A percentile compares a stretch with the other conserved stretches of the same genome.
phyloP scores from a whole-genome alignment of 441 rosid genomes.

The Melastoma candidum region DNA sequence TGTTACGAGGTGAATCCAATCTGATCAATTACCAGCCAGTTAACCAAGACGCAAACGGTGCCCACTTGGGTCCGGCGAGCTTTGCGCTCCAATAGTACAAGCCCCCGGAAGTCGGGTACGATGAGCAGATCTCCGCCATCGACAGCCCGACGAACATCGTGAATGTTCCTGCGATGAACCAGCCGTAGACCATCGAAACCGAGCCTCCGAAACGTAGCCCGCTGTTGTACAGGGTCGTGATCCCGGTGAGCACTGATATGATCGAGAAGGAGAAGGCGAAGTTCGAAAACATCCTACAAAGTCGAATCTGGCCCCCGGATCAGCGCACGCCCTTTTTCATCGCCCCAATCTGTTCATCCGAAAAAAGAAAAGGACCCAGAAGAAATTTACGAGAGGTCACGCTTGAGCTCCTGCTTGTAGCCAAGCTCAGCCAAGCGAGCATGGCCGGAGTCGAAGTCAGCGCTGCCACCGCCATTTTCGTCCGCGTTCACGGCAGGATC shows the following conservation, averaged over 20 bases:
- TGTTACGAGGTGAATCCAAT: not conserved
- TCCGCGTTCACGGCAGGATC: not conserved
- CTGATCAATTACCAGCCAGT: conserved; percentile 63
- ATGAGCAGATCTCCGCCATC: conserved; percentile 94
- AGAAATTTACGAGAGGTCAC: conserved; percentile 66
- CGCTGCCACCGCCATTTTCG: conserved; percentile 14
- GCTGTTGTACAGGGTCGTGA: conserved; percentile 74
- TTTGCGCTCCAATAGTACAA: conserved; percentile 97
- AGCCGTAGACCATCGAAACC: conserved; percentile 66
- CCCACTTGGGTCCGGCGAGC: conserved; percentile 86
- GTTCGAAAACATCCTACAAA: conserved; percentile 72
- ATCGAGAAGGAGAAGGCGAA: conserved; percentile 92
- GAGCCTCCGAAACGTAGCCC: conserved; percentile 79
- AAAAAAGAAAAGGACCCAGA: conserved; percentile 8
- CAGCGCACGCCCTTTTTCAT: not conserved
- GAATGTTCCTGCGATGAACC: conserved; percentile 71
- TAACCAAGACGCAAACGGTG: conserved; percentile 93
- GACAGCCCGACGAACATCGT: conserved; percentile 79
- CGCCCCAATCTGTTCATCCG: not conserved
- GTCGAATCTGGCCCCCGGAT: not conserved
- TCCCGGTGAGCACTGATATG: conserved; percentile 79
- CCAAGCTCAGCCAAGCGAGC: conserved; percentile 77
- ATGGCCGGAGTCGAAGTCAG: conserved; percentile 53
- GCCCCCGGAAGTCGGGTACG: conserved; percentile 92
- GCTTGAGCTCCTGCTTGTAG: conserved; percentile 96